Base-by-base conservation (phyloP, 495 filamentous ascomycete species). In the Cetradonia linearis region DNA sequence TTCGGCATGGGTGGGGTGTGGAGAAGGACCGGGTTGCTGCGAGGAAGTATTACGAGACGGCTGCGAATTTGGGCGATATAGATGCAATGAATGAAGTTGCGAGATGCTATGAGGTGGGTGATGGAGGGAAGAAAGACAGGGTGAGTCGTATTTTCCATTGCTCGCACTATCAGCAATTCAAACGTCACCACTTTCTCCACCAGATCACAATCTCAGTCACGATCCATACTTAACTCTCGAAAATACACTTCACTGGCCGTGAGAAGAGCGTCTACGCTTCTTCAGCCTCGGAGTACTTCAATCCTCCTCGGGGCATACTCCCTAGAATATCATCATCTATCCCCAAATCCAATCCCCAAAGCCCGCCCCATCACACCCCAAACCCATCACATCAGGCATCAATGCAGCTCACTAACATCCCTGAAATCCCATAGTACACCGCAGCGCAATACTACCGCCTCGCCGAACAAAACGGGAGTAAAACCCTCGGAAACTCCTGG, bases 51-150 rank as follows among this genome's bases (percentile, higher is more conserved):
- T 97, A 96, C 73, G 91, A 97, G 73, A 95, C 90, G 31, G 93
- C 93, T 27, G 93, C 93, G 44, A 96, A 97, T 64, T 72, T 99
- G 59, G 92, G 92, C 49, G 93, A 99, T 72, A 87, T 87, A 42
- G 93, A 99, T 77, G 94, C 92, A 49, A 96, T 96, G 91, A 95
- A 96, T 70, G 91, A 96, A 70, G 86, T 86, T 65, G 93, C 86
- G 28, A 94, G 91, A 89, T 99, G 94, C 73, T 97, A 94, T 76
- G 71, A 92, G 23, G 87, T 95, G 68, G 93, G 93, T 14, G 95
- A 94, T 72, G 93, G 93, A 28, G 88, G 87, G 60, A 90, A 88
- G 72, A 99, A 97, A 72, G 89, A 97, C 74, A 96, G 94, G 87
- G 93, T 96, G 75, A 70, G 88, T 84, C 44, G 27, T 42, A 34